Percentiles rank a stretch among this genome's conserved stretches.
Conservation (phyloP, 768 basidiomycete genomes). For the Exsudoporus frostii region DNA sequence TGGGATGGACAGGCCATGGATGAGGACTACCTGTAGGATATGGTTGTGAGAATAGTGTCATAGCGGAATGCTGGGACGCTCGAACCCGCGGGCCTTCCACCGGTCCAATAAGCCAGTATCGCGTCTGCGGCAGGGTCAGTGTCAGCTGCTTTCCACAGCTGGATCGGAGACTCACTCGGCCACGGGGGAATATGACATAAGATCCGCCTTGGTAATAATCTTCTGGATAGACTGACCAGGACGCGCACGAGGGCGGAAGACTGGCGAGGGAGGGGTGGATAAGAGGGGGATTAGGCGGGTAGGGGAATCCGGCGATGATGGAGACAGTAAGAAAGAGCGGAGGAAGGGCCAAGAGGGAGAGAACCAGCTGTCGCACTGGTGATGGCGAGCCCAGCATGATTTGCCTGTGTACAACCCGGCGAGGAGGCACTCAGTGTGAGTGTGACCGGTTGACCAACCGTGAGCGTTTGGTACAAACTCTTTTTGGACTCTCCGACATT, state of each 20-base stretch:
- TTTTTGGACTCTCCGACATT: too few relatives aligned
- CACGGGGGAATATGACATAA: constrained; percentile 65
- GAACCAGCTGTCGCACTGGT: constrained; percentile 17
- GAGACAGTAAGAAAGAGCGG: constrained; percentile 59
- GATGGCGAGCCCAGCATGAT: constrained; percentile 12
- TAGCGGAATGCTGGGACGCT: not conserved
- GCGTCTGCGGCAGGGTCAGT: constrained; percentile 43
- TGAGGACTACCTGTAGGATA: constrained; percentile 57
- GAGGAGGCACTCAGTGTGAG: not conserved
- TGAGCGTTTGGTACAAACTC: too few relatives aligned
- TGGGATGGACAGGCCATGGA: constrained; percentile 77
- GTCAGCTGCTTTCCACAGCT: not conserved
- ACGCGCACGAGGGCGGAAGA: constrained; percentile 50
- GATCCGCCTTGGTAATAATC: constrained; percentile 58
- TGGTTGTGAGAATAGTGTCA: not conserved
- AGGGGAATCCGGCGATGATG: constrained; percentile 64
- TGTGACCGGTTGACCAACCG: too few relatives aligned
- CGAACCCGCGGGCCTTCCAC: constrained; percentile 62
- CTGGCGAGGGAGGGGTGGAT: constrained; percentile 60
- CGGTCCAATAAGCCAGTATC: constrained; percentile 78
- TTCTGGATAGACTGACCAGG: constrained; percentile 73
- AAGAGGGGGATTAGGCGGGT: constrained; percentile 47
- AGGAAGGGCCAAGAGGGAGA: constrained; percentile 55
- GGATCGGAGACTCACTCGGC: constrained; percentile 45
- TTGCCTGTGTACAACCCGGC: not conserved